Evolutionary conservation across 2,329 filamentous ascomycete genomes (phyloP).

Genomic region (Pseudocercospora macadamiae): DNA sequence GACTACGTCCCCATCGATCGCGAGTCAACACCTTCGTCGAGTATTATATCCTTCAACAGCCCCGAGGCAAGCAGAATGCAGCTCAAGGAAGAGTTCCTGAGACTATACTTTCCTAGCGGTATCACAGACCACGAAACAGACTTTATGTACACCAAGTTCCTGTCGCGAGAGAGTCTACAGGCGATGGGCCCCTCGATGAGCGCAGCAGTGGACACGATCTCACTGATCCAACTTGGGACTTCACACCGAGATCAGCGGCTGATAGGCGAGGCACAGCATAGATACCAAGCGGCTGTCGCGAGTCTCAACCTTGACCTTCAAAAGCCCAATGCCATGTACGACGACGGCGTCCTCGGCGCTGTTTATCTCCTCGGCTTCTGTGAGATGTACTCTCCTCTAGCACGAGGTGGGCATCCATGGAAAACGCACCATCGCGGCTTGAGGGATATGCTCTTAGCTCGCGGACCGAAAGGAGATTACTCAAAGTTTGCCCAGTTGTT

Average conservation of each 20-base stretch:
- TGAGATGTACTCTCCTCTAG: constrained; percentile 6
- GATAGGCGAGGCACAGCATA: constrained; percentile 8
- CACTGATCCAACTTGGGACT: constrained; percentile 10
- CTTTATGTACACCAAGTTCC: constrained; percentile 17
- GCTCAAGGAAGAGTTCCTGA: constrained; percentile 15
- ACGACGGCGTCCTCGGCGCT: constrained; percentile 14
- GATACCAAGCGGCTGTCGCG: constrained; percentile 12
- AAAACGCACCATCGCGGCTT: constrained; percentile 7
- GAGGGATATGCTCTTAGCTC: constrained; percentile 9
- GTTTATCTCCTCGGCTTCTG: constrained; percentile 13
- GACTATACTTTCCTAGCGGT: constrained; percentile 14
- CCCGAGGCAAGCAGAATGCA: constrained; percentile 8
- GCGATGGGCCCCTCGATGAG: constrained; percentile 3
- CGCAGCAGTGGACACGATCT: constrained; percentile 9
- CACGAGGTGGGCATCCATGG: constrained; percentile 1
- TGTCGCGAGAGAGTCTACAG: constrained; percentile 9
- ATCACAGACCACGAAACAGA: constrained; percentile 14
- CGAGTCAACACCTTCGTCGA: background rate
- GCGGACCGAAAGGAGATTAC: constrained; percentile 9
- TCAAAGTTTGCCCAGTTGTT: constrained; percentile 11
- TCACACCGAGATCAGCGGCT: constrained; percentile 7
- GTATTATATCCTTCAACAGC: constrained; percentile 9
- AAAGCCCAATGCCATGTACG: constrained; percentile 8
- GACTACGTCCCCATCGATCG: background rate
- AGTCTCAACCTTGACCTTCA: constrained; percentile 10